Evolutionary conservation across 192 early-diverging fungal genomes (phyloP).

Genomic region (Coemansia sp.): DNA sequence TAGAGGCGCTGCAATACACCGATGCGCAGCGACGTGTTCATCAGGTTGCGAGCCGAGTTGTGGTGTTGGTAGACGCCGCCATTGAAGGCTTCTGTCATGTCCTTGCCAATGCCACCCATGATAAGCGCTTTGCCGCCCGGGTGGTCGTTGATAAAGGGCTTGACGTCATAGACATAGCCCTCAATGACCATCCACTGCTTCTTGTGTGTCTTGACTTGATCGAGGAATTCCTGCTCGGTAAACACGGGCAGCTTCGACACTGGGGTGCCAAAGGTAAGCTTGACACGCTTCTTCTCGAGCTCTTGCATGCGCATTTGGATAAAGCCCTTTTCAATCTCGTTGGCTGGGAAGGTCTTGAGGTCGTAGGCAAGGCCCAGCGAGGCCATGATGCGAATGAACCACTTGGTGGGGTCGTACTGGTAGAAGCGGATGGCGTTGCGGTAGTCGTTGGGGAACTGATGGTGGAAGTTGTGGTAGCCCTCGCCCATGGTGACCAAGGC

Average conservation of each 20-base stretch:
- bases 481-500: constrained; percentile 78
- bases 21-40: constrained; percentile 54
- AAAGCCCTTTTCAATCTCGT: constrained; percentile 77
- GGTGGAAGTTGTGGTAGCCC: constrained; percentile 87
- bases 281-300: constrained; percentile 57
- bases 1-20: constrained; percentile 46
- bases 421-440: constrained; percentile 75
- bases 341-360: constrained; percentile 72
- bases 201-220: constrained; percentile 63
- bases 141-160: constrained; percentile 80
- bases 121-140: constrained; percentile 81
- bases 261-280: constrained; percentile 73
- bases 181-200: constrained; percentile 82
- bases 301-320: constrained; percentile 81
- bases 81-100: constrained; percentile 83
- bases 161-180: constrained; percentile 79
- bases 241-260: constrained; percentile 67
- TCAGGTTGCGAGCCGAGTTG: constrained; percentile 83
- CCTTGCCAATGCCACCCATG: constrained; percentile 72
- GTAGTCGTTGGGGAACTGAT: constrained; percentile 85
- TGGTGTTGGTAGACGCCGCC: constrained; percentile 89
- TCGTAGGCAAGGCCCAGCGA: constrained; percentile 66
- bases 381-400: constrained; percentile 65
- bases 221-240: constrained; percentile 63
- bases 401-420: constrained; percentile 85